Percentiles rank a stretch among this genome's conserved stretches.
phyloP scores from a whole-genome alignment of 208 protist species.

The Leishmania guyanensis region DNA sequence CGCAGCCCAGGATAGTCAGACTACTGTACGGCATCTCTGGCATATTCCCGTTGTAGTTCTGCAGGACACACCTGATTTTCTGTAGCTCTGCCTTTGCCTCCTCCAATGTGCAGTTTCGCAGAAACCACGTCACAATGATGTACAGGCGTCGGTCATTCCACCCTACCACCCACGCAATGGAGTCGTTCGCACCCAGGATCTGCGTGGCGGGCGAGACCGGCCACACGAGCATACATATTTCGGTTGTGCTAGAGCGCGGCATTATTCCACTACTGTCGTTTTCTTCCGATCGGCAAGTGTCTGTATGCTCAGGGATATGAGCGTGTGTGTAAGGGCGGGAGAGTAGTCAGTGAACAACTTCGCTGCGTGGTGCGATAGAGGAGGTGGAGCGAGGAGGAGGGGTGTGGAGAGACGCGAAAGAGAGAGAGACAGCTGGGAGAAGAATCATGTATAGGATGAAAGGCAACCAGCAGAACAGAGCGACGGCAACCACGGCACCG shows the following conservation, averaged over 20 bases:
- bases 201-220: conserved; percentile 35
- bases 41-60: conserved; percentile 12
- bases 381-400: neutral
- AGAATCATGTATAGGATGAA: neutral
- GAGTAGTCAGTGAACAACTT: neutral
- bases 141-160: conserved; percentile 83
- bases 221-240: conserved; percentile 84
- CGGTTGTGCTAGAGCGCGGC: conserved; percentile 37
- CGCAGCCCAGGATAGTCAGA: conserved; percentile 60
- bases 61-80: conserved; percentile 35
- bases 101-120: conserved; percentile 41
- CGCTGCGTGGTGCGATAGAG: neutral
- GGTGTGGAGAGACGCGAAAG: neutral
- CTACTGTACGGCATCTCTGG: conserved; percentile 38
- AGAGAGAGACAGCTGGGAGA: neutral
- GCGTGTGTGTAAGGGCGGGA: neutral
- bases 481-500: neutral
- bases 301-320: neutral
- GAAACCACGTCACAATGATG: conserved; percentile 62
- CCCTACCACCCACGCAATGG: conserved; percentile 69
- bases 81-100: conserved; percentile 45
- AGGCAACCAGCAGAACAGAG: neutral
- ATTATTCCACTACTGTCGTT: neutral
- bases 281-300: neutral
- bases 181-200: conserved; percentile 21